Base-by-base conservation (phyloP, 306 rosid genomes). In the Psophocarpus tetragonolobus region DNA sequence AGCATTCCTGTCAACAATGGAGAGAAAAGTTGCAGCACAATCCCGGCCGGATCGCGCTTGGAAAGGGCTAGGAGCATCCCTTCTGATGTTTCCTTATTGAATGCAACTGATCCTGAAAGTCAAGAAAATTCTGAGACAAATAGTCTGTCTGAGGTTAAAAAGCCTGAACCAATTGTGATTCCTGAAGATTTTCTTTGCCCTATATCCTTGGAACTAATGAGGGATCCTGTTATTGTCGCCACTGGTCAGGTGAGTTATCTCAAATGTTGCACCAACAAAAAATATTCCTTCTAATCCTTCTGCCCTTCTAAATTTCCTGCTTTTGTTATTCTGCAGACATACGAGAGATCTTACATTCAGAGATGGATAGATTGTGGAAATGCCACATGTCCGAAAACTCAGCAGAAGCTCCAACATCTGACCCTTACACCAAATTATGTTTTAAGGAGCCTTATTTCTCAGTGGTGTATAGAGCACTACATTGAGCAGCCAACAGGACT, bases 181-280 rank as follows among this genome's bases (percentile, higher is more conserved):
- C 99, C 97, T 77, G 97, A 93, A 72, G 99, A 96, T 84, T 92
- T 89, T 83, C 86, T 92, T 36, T 96, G 99, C 89, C 97, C 99
- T 33, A 91, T 96, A 79, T 96, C 99, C 77, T 83, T 96, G 85
- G 99, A 96, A 85, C 80, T 92, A 65, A 90, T 96, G 99, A 88
- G 94, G 78, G 99, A 96, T 86, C 99, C 99, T 70, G 99, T 96
- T 77, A 96, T 92, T 80, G 98, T 96, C 69, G 87, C 99, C 81
- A 96, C 99, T 0, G 99, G 99, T 50, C 99, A 96, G 99, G 99
- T 91, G 81, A 63, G 63, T 67, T 77, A 69, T 69, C 44, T 75
- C 15, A 51, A 56, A 71, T 53, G 51, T 47, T 45, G 64, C 24
- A 2, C 69, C 33, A 63, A 51, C 54, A 26, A 36, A 23, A 47